phyloP scores from a whole-genome alignment of 805 yeast species.

The Metschnikowia continentalis region DNA sequence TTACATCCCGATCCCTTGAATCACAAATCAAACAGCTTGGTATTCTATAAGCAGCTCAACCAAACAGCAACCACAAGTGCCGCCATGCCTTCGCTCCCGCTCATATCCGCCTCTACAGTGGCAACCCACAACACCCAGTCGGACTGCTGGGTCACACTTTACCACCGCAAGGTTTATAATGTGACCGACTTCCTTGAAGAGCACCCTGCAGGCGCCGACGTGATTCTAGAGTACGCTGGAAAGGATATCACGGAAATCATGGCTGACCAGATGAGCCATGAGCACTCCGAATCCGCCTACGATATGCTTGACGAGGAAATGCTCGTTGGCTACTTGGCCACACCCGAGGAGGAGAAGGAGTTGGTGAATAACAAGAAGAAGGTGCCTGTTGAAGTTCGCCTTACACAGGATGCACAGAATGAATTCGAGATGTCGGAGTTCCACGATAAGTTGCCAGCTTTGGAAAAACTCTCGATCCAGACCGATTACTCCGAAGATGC shows the following conservation, averaged over 20 bases:
- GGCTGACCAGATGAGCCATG: slow-evolving; percentile 68
- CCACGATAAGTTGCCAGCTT: slow-evolving; percentile 65
- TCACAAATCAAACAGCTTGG: neutral
- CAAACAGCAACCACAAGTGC: neutral
- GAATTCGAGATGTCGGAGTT: slow-evolving; percentile 34
- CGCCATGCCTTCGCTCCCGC: slow-evolving; percentile 42
- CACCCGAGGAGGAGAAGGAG: slow-evolving; percentile 70
- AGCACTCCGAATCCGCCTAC: slow-evolving; percentile 80
- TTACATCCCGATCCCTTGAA: neutral
- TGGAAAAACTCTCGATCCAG: slow-evolving; percentile 65
- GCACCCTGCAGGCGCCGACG: slow-evolving; percentile 66
- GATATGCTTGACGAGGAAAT: slow-evolving; percentile 80
- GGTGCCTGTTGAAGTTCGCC: slow-evolving; percentile 54
- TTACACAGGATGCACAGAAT: slow-evolving; percentile 20
- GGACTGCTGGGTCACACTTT: slow-evolving; percentile 79
- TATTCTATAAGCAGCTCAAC: neutral
- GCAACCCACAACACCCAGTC: slow-evolving; percentile 46
- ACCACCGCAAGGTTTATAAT: slow-evolving; percentile 77
- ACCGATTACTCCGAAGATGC: slow-evolving; percentile 76
- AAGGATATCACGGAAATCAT: slow-evolving; percentile 67
- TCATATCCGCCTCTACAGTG: slow-evolving; percentile 53
- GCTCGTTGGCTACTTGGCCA: slow-evolving; percentile 80
- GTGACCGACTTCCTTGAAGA: slow-evolving; percentile 70
- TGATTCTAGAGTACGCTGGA: slow-evolving; percentile 57
- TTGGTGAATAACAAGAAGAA: slow-evolving; percentile 57